Base-by-base conservation (phyloP, 2,329 filamentous ascomycete genomes). In the Fusarium fracticaudum region DNA sequence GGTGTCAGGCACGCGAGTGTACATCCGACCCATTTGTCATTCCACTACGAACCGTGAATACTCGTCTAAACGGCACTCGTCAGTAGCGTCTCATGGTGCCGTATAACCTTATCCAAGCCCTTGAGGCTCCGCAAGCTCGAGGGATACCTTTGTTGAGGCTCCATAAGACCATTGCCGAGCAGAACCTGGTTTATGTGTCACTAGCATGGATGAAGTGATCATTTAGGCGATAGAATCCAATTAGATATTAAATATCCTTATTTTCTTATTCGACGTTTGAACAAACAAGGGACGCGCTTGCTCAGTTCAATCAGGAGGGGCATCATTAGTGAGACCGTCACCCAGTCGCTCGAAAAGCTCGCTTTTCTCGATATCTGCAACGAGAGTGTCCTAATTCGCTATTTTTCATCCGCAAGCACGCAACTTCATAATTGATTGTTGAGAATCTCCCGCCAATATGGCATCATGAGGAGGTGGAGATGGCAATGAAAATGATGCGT, bases 381-480 rank as follows among this genome's bases (percentile, higher is more conserved):
- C 4, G 8, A 11, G 17, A 15, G 4, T 20, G 8, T 3, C n/a
- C 17, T 14, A 11, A 20, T 35, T 53, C 12, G 2, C 8, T 8
- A 6, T 29, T 29, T 2, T 5, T 8, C 17, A 26, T 24, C 13
- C 5, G 8, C 0, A 20, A 13, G 22, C 9, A 8, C 26, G 8
- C 3, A 6, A 22, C 14, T 18, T 12, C 10, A 22, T 8, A 22
- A 8, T 31, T 14, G 1, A 17, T 6, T 18, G 12, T 53, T 37
- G 3, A 41, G n/a, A 55, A 55, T 61, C 18, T 35, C 9, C 11
- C 6, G 17, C 18, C 20, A 29, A 7, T 10, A 58, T 53, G 44
- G 51, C 53, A 67, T 67, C 51, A 60, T 51, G 7, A 22, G 8
- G 2, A 51, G 31, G 62, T 60, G 65, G 65, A n/a, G 65, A 29